Percentiles rank a stretch among this genome's conserved stretches.
Evolutionary conservation across 768 basidiomycete species (phyloP).

Genomic region (Pulveroboletus ravenelii): DNA sequence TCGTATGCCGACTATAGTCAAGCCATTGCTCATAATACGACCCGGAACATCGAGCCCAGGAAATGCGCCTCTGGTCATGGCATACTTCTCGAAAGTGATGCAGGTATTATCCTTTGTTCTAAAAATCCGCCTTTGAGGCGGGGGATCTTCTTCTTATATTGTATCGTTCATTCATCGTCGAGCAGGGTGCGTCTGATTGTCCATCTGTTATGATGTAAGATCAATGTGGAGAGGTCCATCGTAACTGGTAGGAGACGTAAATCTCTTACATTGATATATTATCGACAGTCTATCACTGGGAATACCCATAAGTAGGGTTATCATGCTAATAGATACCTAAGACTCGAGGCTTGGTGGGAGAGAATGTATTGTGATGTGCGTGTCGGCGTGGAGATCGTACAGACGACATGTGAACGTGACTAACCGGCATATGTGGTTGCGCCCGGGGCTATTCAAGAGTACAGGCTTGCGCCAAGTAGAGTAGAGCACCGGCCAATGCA

Average conservation of each 20-base stretch:
- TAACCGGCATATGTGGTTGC: not conserved
- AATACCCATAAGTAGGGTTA: conserved; percentile 23
- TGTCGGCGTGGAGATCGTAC: conserved; percentile 5
- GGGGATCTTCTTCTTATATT: not conserved
- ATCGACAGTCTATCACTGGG: conserved; percentile 8
- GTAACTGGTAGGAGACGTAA: not conserved
- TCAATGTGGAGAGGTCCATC: not conserved
- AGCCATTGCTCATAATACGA: no score
- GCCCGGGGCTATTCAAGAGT: conserved; percentile 19
- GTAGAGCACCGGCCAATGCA: conserved; percentile 9
- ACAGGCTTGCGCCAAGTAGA: conserved; percentile 7
- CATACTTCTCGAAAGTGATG: no score
- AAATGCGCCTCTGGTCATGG: no score
- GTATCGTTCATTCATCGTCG: not conserved
- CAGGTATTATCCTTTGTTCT: no score
- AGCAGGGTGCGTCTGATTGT: not conserved
- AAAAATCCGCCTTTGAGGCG: not conserved
- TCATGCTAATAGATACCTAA: conserved; percentile 11
- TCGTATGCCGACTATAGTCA: no score
- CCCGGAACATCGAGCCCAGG: no score
- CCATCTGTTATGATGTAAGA: not conserved
- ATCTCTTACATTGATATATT: conserved; percentile 12
- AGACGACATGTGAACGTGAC: not conserved
- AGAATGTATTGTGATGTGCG: conserved; percentile 3
- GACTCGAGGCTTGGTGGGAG: not conserved